Evolutionary conservation across 768 basidiomycete genomes (phyloP).

Genomic region (Vishniacozyma victoriae): DNA sequence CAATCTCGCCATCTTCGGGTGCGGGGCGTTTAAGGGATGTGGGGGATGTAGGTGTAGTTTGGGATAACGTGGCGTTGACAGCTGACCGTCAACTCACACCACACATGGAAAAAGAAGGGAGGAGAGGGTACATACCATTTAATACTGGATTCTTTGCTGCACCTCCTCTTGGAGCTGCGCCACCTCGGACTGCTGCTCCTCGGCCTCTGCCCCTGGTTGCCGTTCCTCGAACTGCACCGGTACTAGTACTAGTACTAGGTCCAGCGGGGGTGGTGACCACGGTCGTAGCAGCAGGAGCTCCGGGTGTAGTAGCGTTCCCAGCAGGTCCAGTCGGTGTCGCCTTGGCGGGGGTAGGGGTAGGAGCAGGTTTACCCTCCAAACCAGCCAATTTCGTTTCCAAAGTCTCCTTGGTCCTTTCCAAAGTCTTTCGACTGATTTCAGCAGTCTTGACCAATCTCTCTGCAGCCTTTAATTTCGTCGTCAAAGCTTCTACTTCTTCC

Average conservation of each 20-base stretch:
- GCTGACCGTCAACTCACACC: constrained; percentile 4
- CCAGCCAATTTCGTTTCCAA: constrained; percentile 32
- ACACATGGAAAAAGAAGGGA: neutral
- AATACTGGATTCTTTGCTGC: constrained; percentile 17
- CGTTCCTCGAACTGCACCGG: neutral
- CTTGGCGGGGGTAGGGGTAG: neutral
- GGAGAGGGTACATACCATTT: constrained; percentile 15
- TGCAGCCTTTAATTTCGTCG: constrained; percentile 27
- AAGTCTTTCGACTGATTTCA: constrained; percentile 34
- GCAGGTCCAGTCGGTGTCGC: too few species aligned
- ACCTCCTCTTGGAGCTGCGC: constrained; percentile 11
- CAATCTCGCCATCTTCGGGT: constrained; percentile 33
- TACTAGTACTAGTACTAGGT: neutral
- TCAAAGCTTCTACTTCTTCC: constrained; percentile 21
- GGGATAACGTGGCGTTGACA: constrained; percentile 34
- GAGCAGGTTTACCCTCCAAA: neutral
- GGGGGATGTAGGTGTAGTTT: constrained; percentile 7
- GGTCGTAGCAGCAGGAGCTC: constrained; percentile 12
- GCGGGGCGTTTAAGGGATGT: constrained; percentile 23
- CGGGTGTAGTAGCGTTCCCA: neutral
- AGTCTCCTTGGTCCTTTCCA: constrained; percentile 35
- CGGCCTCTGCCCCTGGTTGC: neutral
- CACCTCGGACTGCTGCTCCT: neutral
- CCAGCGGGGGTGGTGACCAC: constrained; percentile 12
- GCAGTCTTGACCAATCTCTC: constrained; percentile 34